These are phyloP conservation scores for Encephalitozoon intestinalis DNA, from an alignment of 371 early-diverging fungal species.

Conservation along the genomic window DNA sequence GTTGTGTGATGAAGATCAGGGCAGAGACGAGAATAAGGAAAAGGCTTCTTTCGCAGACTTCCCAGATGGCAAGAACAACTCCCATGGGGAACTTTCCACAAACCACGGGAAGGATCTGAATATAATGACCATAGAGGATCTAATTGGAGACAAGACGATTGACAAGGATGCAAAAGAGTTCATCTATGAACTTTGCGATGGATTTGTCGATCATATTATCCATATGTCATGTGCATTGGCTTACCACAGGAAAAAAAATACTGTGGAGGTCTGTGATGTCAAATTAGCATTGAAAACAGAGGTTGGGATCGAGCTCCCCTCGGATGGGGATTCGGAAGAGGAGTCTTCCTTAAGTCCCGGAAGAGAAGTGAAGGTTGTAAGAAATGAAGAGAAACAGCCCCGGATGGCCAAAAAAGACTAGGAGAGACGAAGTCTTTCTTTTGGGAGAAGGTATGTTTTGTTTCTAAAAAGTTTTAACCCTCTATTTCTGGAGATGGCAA, in stretches of 20 bases:
- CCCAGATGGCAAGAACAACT: background rate
- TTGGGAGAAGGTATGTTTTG: background rate
- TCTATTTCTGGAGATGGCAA: background rate
- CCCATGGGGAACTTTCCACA: background rate
- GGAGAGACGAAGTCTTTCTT: background rate
- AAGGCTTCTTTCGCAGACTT: background rate
- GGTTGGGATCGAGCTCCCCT: conserved; percentile 10
- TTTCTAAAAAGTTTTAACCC: background rate
- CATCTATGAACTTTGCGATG: conserved; percentile 24
- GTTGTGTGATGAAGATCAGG: background rate
- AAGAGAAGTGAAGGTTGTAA: background rate
- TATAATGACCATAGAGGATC: background rate
- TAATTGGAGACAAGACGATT: background rate
- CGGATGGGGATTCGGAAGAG: background rate
- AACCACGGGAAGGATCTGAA: background rate
- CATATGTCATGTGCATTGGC: background rate
- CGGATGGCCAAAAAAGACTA: too few species aligned
- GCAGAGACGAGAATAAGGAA: background rate
- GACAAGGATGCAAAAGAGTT: background rate
- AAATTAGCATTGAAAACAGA: conserved; percentile 29
- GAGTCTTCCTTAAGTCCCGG: background rate
- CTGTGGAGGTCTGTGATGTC: conserved; percentile 13
- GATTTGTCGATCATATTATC: conserved; percentile 19
- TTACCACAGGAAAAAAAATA: conserved; percentile 20
- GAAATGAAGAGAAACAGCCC: too few species aligned